These are phyloP conservation scores for Pleurotus tuoliensis DNA, from an alignment of 768 basidiomycete species.

Conservation along the genomic window DNA sequence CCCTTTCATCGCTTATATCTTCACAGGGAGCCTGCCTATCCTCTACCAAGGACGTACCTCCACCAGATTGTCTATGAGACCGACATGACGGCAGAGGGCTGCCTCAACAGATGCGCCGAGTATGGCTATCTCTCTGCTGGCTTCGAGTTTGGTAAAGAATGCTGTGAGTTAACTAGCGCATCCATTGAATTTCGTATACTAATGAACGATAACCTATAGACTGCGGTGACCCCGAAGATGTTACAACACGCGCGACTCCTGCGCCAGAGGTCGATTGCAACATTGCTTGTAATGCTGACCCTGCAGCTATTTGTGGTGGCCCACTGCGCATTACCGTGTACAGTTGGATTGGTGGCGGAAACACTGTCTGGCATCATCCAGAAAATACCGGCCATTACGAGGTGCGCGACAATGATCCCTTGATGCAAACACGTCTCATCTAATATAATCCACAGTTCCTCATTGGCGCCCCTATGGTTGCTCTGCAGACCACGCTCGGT, in stretches of 20 bases:
- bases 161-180: background rate
- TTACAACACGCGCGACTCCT: conserved; percentile 35
- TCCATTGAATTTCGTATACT: background rate
- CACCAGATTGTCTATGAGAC: conserved; percentile 1
- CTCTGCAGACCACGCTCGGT: conserved; percentile 70
- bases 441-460: conserved; percentile 26
- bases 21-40: conserved; percentile 40
- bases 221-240: conserved; percentile 54
- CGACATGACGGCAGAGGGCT: conserved; percentile 32
- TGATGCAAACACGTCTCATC: too few species aligned
- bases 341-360: conserved; percentile 42
- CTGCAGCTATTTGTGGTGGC: conserved; percentile 15
- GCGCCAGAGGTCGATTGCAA: conserved; percentile 40
- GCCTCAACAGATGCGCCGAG: conserved; percentile 34
- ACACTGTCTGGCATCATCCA: conserved; percentile 65
- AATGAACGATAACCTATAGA: background rate
- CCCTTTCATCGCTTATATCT: too few species aligned
- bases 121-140: conserved; percentile 39
- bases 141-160: conserved; percentile 28
- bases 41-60: background rate
- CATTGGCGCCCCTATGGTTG: conserved; percentile 41
- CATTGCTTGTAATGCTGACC: conserved; percentile 17
- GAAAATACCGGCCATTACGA: conserved; percentile 64
- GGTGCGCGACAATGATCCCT: too few species aligned
- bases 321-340: conserved; percentile 8